Conservation (phyloP, 2,329 filamentous ascomycete species). For the Fusarium temperatum region DNA sequence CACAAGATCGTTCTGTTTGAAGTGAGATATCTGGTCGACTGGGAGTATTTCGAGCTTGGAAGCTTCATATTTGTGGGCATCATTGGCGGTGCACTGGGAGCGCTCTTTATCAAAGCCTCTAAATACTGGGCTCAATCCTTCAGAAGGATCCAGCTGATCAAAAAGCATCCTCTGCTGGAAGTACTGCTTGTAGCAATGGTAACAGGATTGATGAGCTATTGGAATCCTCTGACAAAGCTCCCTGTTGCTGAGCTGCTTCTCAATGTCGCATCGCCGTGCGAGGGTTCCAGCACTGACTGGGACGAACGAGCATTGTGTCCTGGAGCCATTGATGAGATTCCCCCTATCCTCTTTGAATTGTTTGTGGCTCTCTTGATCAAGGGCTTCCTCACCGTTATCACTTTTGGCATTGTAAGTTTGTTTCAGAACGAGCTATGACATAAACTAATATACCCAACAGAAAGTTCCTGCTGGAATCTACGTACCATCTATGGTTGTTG, state of each 20-base stretch:
- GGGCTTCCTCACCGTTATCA: slow-evolving; percentile 85
- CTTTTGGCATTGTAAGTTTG: slow-evolving; percentile 80
- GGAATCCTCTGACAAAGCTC: slow-evolving; percentile 90
- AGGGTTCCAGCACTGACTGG: slow-evolving; percentile 70
- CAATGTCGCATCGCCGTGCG: slow-evolving; percentile 89
- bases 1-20: slow-evolving; percentile 97
- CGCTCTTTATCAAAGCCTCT: slow-evolving; percentile 96
- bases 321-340: slow-evolving; percentile 76
- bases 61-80: slow-evolving; percentile 88
- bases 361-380: slow-evolving; percentile 88
- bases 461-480: slow-evolving; percentile 98
- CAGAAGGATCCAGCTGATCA: slow-evolving; percentile 81
- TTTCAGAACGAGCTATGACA: neutral
- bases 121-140: slow-evolving; percentile 90
- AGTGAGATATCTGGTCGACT: slow-evolving; percentile 88
- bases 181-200: slow-evolving; percentile 86
- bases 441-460: slow-evolving; percentile 47
- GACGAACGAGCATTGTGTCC: slow-evolving; percentile 82
- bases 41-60: slow-evolving; percentile 90
- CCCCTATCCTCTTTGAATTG: slow-evolving; percentile 75
- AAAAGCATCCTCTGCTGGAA: slow-evolving; percentile 84
- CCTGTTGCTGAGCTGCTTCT: slow-evolving; percentile 91
- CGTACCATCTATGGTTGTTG: slow-evolving; percentile 98
- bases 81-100: slow-evolving; percentile 84
- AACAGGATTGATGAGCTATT: slow-evolving; percentile 88